Evolutionary conservation across 345 rosid species (phyloP).

Genomic region (Erysimum cheiranthoides): DNA sequence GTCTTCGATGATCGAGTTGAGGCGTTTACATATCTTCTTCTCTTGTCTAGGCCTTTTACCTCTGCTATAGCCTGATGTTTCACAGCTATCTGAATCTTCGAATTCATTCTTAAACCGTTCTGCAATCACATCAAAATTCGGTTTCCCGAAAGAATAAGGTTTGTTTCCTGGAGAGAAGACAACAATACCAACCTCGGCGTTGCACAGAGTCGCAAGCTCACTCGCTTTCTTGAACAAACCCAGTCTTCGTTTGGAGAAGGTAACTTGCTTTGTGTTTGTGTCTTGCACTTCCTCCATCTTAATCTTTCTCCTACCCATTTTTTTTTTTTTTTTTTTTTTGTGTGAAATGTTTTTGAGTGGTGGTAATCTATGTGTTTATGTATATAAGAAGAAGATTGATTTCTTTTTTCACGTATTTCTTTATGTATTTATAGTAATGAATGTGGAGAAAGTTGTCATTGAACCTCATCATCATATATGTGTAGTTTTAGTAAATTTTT

Average conservation of each 20-base stretch:
- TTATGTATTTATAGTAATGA: conserved; percentile 35
- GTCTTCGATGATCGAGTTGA: conserved; percentile 30
- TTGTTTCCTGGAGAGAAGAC: conserved; percentile 52
- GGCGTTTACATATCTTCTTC: conserved; percentile 35
- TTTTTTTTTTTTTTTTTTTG: neutral
- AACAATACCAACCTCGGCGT: conserved; percentile 46
- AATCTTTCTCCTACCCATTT: conserved; percentile 50
- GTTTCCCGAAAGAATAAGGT: conserved; percentile 50
- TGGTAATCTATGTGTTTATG: neutral
- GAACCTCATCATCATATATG: conserved; percentile 19
- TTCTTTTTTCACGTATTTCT: neutral
- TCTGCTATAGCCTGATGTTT: neutral
- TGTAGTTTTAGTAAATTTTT: conserved; percentile 7
- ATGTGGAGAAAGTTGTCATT: conserved; percentile 24
- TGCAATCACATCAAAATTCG: conserved; percentile 40
- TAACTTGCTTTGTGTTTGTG: conserved; percentile 46
- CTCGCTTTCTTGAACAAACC: conserved; percentile 53
- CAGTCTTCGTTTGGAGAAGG: conserved; percentile 50
- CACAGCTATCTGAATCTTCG: conserved; percentile 24
- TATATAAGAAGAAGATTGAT: neutral
- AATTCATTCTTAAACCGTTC: conserved; percentile 39
- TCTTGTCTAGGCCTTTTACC: conserved; percentile 14
- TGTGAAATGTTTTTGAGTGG: conserved; percentile 5
- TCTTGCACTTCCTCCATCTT: conserved; percentile 50
- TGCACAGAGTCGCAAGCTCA: conserved; percentile 48